Percentiles rank a stretch among this genome's conserved stretches.
Conservation (phyloP, 148 eudicot species). For the Diospyros kaki region DNA sequence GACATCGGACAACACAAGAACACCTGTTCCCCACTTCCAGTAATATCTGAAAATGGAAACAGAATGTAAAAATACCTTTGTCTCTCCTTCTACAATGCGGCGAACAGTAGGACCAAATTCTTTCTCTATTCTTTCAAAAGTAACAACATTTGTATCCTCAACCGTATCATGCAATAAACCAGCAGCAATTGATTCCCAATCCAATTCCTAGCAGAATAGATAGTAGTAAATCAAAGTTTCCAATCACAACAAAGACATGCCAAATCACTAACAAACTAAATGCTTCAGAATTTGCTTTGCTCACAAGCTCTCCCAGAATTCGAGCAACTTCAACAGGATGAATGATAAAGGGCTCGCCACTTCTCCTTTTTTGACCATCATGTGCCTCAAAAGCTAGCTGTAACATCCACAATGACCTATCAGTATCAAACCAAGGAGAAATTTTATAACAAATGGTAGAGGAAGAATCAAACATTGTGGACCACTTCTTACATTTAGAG, state of each 20-base stretch:
- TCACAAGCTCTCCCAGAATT: slow-evolving; percentile 94
- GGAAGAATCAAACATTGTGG: neutral
- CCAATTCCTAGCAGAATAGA: slow-evolving; percentile 67
- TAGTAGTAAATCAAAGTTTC: slow-evolving; percentile 7
- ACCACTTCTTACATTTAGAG: slow-evolving; percentile 42
- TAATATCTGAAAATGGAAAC: neutral
- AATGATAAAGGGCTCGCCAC: slow-evolving; percentile 96
- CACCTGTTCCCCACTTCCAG: neutral
- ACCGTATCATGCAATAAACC: slow-evolving; percentile 97
- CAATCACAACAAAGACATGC: slow-evolving; percentile 9
- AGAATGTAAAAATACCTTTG: slow-evolving; percentile 52
- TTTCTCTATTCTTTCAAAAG: slow-evolving; percentile 79
- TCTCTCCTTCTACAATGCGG: slow-evolving; percentile 97
- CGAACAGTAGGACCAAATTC: slow-evolving; percentile 90
- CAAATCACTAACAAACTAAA: slow-evolving; percentile 1
- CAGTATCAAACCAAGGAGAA: neutral
- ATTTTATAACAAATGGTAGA: neutral
- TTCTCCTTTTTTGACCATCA: slow-evolving; percentile 92
- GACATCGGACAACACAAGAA: neutral
- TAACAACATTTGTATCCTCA: slow-evolving; percentile 89
- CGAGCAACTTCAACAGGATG: slow-evolving; percentile 99
- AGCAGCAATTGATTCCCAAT: slow-evolving; percentile 99
- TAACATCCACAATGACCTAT: slow-evolving; percentile 18
- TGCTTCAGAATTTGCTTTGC: slow-evolving; percentile 24
- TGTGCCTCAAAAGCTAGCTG: slow-evolving; percentile 99